phyloP scores from a whole-genome alignment of 805 yeast genomes.

The Wickerhamiella azyma region DNA sequence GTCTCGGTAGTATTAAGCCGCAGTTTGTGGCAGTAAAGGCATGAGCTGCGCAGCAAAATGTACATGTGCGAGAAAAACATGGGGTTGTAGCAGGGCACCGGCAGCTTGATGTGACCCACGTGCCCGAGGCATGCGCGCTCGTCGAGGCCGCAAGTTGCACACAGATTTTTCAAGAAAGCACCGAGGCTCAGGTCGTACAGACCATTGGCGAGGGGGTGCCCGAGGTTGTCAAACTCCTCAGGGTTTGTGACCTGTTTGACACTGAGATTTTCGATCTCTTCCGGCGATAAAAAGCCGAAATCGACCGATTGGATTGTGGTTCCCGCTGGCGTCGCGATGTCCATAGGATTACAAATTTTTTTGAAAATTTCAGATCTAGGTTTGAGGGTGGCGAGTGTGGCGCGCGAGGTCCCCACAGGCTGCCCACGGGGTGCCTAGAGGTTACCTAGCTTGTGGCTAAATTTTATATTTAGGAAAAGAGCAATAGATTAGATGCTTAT shows the following conservation, averaged over 20 bases:
- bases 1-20: slow-evolving; percentile 54
- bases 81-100: slow-evolving; percentile 91
- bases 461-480: too few species aligned
- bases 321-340: slow-evolving; percentile 92
- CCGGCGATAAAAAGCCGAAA: slow-evolving; percentile 69
- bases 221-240: slow-evolving; percentile 86
- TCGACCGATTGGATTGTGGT: slow-evolving; percentile 87
- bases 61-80: slow-evolving; percentile 85
- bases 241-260: slow-evolving; percentile 95
- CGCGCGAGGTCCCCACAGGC: too few species aligned
- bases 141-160: slow-evolving; percentile 93
- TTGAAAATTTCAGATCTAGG: background rate
- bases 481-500: too few species aligned
- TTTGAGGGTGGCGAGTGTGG: background rate
- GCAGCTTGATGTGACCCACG: slow-evolving; percentile 94
- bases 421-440: too few species aligned
- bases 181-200: slow-evolving; percentile 91
- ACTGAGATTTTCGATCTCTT: slow-evolving; percentile 72
- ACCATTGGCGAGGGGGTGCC: slow-evolving; percentile 92
- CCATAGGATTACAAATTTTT: slow-evolving; percentile 39
- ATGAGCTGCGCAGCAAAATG: slow-evolving; percentile 65
- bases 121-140: slow-evolving; percentile 96
- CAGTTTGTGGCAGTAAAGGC: slow-evolving; percentile 85
- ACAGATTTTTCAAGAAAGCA: slow-evolving; percentile 74
- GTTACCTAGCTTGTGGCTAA: too few species aligned